Evolutionary conservation across 1,284 basidiomycete species (phyloP).

Genomic region (Moesziomyces sp.): DNA sequence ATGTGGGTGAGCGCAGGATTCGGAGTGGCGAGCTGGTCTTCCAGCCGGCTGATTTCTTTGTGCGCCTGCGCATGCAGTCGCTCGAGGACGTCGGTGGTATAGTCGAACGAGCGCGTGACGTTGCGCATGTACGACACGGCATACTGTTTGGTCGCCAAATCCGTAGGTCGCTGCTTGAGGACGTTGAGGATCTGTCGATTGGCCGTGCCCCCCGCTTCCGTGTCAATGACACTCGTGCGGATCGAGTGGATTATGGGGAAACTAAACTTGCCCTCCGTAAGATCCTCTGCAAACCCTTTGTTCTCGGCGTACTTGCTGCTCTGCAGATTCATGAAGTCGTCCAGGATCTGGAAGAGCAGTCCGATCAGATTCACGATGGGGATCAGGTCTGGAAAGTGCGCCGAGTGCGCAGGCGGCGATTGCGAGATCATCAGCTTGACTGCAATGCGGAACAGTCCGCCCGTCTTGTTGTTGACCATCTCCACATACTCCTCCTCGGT

Average conservation of each 20-base stretch:
- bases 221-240: constrained; percentile 66
- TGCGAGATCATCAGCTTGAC: constrained; percentile 94
- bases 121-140: constrained; percentile 64
- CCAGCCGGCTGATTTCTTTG: constrained; percentile 47
- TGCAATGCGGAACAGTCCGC: constrained; percentile 89
- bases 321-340: constrained; percentile 96
- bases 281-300: constrained; percentile 94
- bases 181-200: constrained; percentile 63
- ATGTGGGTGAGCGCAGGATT: constrained; percentile 50
- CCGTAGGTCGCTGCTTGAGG: constrained; percentile 58
- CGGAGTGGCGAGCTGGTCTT: constrained; percentile 17
- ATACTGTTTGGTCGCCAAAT: constrained; percentile 60
- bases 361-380: constrained; percentile 94
- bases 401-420: constrained; percentile 7
- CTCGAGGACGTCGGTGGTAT: constrained; percentile 59
- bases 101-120: constrained; percentile 58
- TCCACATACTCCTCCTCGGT: constrained; percentile 92
- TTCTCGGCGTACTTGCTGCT: constrained; percentile 85
- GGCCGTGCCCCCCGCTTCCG: not conserved
- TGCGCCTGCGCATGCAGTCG: constrained; percentile 51
- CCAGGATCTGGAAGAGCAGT: constrained; percentile 93
- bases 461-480: constrained; percentile 99
- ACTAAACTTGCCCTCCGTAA: constrained; percentile 95
- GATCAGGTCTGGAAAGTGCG: constrained; percentile 66
- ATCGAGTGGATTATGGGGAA: constrained; percentile 93